A percentile compares a stretch with the other conserved stretches of the same genome.
phyloP scores from a whole-genome alignment of 208 protist species.

The Crithidia thermophila region DNA sequence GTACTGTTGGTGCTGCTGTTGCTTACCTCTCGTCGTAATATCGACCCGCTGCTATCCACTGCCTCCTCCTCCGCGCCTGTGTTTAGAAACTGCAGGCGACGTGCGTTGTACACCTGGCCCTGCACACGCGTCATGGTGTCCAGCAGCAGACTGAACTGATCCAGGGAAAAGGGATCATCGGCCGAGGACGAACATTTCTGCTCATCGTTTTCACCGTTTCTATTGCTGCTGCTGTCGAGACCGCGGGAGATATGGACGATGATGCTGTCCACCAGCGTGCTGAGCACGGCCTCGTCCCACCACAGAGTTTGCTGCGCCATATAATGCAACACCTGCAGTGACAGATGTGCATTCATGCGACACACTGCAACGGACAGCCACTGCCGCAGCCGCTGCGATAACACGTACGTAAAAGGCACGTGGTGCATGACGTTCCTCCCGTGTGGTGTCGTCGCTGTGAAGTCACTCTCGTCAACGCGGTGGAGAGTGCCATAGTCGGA shows the following conservation, averaged over 20 bases:
- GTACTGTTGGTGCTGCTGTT: no score
- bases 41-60: no score
- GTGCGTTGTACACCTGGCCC: constrained; percentile 16
- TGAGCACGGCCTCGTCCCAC: constrained; percentile 45
- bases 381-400: constrained; percentile 36
- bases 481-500: no score
- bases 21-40: no score
- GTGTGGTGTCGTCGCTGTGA: neutral
- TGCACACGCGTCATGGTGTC: constrained; percentile 66
- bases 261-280: constrained; percentile 72
- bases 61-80: no score
- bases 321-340: constrained; percentile 59
- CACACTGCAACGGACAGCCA: constrained; percentile 47
- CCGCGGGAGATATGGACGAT: constrained; percentile 19
- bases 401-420: constrained; percentile 18
- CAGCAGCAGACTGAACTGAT: constrained; percentile 35
- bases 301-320: constrained; percentile 56
- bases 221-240: neutral
- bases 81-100: constrained; percentile 6
- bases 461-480: no score
- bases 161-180: constrained; percentile 3
- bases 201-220: neutral
- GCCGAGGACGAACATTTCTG: no score
- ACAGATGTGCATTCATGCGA: constrained; percentile 29
- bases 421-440: neutral